Evolutionary conservation across 2,329 filamentous ascomycete species (phyloP), one percentile per base, ranked within the genome.

Genomic region (Stagonosporopsis vannaccii): DNA sequence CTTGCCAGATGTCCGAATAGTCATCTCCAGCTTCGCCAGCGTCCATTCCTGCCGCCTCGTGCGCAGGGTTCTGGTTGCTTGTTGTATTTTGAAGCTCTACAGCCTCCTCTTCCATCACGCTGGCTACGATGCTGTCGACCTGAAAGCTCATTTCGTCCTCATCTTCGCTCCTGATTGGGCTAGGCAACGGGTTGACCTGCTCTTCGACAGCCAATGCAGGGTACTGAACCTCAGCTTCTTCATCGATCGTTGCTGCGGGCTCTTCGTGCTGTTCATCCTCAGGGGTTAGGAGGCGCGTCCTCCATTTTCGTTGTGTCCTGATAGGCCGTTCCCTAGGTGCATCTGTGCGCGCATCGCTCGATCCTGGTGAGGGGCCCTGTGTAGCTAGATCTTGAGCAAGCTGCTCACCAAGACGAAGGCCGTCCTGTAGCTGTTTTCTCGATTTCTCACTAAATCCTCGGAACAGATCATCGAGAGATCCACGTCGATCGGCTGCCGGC

Each of bases 1-100:
- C 79, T 65, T 79, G 73, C 80, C 80, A 82, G 20, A 82, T 74
- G 50, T 82, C 80, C 17, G 68, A 71, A 28, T 67, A 68, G 17
- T 69, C 65, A 19, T 69, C 64, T 17, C 62, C 41, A 6, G 47
- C 41, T 35, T 48, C 51, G 23, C 36, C 3, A 2, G 36, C 19
- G 5, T 19, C 8, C n/a, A 6, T 3, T 9, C 22, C 4, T 11
- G 20, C 3, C 12, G 15, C 20, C 15, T 40, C 9, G n/a, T 13
- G 23, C n/a, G 12, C 15, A 33, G 37, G n/a, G 8, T 33, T 20
- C 13, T 45, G 32, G 19, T 20, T 33, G 59, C 45, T 23, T 54
- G 60, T 12, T n/a, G 36, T 22, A 9, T 5, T 8, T 6, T 22
- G 37, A 13, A 23, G 12, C 15, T 45, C 43, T 9, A 40, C 44